Conservation (phyloP, 2,329 filamentous ascomycete species). For the Penicillium sp. region DNA sequence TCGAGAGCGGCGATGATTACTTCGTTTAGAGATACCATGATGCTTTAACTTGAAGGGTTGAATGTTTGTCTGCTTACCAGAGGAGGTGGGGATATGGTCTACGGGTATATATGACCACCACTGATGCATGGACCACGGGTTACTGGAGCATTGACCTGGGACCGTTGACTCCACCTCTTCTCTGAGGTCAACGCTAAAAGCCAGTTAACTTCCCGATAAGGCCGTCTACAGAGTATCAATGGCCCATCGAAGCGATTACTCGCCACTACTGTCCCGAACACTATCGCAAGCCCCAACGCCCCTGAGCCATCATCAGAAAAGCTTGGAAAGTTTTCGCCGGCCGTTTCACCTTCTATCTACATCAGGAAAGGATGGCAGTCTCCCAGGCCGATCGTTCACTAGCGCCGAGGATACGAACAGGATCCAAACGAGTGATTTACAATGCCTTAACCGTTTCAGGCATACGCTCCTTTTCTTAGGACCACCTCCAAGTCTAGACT, state of each 20-base stretch:
- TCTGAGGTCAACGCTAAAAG: neutral
- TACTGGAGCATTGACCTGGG: neutral
- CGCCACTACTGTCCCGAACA: neutral
- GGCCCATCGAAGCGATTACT: neutral
- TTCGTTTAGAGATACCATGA: constrained; percentile 16
- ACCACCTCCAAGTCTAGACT: neutral
- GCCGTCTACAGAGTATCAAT: neutral
- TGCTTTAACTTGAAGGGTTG: neutral
- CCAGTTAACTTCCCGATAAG: neutral
- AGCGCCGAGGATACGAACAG: neutral
- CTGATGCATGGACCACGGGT: neutral
- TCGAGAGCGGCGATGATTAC: constrained; percentile 21
- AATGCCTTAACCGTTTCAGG: neutral
- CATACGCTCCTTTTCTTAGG: neutral
- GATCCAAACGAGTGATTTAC: neutral
- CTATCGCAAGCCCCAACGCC: neutral
- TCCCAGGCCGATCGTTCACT: neutral
- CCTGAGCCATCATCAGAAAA: neutral
- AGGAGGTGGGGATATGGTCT: neutral
- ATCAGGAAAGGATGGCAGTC: neutral
- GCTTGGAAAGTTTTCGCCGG: neutral
- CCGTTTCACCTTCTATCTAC: neutral
- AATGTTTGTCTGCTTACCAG: neutral
- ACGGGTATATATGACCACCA: neutral
- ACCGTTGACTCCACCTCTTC: neutral